Base-by-base conservation (phyloP, 2,329 filamentous ascomycete genomes). In the Malbranchea zuffiana region DNA sequence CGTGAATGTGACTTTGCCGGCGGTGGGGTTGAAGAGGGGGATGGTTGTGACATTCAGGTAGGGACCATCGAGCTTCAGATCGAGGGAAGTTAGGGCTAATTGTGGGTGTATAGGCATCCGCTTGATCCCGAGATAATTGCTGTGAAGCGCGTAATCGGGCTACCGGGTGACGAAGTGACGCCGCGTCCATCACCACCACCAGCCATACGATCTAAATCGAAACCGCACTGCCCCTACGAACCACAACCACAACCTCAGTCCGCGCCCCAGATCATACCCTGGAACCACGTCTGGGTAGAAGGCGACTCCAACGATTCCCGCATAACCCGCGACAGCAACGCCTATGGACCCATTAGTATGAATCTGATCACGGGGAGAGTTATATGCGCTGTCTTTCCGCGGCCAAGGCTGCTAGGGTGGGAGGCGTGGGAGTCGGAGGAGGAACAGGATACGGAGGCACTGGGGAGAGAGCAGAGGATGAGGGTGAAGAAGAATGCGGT, bases 221-320 rank as follows among this genome's bases (percentile, higher is more conserved):
- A n/a, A n/a, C n/a, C n/a, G n/a, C n/a, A n/a, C n/a, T n/a, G n/a
- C n/a, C 80, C 76, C 53, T 69, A 74, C 13, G 18, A 12, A n/a
- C 23, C 27, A 5, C 12, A 16, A 20, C 23, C n/a, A 10, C 38
- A 36, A 27, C n/a, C 13, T 24, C 8, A 8, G 26, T 12, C 65
- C 53, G 50, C 12, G 46, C 59, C 68, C 26, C 60, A 65, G 32
- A 69, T 71, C 44, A 74, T 98, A 15, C 88, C 87, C 4, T 71
- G 71, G 44, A 85, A 85, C 12, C 87, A 96, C 63, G 71, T 96
- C 18, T 98, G 90, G 90, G 76, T 98, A 1, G 88, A 96, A 56
- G 90, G 90, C 1, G 90, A 98, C 55, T 85, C 81, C 8, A 52
- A 50, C 18, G 72, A 73, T 50, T 72, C 74, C 49, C 69, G 72